Base-by-base conservation (phyloP, 805 yeast species). In the Yamadazyma phyllophila region DNA sequence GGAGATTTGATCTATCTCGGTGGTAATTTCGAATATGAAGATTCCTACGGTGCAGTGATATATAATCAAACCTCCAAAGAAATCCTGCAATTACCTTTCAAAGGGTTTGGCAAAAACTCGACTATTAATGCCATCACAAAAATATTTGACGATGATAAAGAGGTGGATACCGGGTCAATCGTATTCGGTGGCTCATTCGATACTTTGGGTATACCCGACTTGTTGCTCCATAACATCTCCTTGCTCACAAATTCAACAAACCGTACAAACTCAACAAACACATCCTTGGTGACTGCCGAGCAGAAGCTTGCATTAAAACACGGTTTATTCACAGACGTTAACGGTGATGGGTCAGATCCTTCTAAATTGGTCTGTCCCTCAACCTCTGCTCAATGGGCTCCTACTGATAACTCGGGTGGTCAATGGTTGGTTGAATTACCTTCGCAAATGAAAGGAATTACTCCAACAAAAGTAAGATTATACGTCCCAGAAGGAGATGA, bases 161-260 rank as follows among this genome's bases (percentile, higher is more conserved):
- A 62, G 34, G 24, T 7, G 16, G 50, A 51, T 31, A 14, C 44
- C 12, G 81, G 78, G 32, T 70, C 76, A 30, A 71, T 94, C 7
- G 60, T 94, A 10, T 92, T 90, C 66, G 92, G 94, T 1, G 99
- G 99, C 10, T 48, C 66, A 2, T 90, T 94, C 59, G 57, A 69
- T 45, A 77, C 84, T 8, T 66, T 89, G 36, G 88, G 88, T 7
- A 65, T 81, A 45, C 55, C 62, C 4, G 65, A 71, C 27, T 67
- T 78, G 35, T 69, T 77, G 33, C 45, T 46, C 16, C 73, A 67
- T 51, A 72, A 67, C 48, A 45, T 59, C n/a, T 55, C 67, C 12
- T 50, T 65, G 12, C 52, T 59, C 48, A 36, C 54, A 44, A 50
- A 70, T 51, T 51, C 53, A 3, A 40, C 53, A 11, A 47, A 53